Base-by-base conservation (phyloP, 2,329 filamentous ascomycete genomes). In the Monosporascus sp. region DNA sequence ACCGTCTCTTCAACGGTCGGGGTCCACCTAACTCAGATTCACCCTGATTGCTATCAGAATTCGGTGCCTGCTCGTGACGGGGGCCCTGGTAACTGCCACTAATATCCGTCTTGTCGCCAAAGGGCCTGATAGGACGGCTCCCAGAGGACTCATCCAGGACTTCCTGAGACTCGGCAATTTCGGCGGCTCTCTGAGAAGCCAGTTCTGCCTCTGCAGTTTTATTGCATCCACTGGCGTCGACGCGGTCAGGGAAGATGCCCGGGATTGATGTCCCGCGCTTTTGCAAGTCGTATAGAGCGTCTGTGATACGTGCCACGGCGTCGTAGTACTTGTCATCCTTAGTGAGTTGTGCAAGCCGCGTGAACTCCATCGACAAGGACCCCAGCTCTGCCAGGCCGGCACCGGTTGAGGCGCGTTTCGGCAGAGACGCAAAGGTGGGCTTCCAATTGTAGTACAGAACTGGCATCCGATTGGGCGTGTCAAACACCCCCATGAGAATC, bases 381-480 rank as follows among this genome's bases (percentile, higher is more conserved):
- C 88, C 92, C 34, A 94, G 69, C 69, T 94, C 90, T n/a, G 84
- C 84, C 34, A 86, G 70, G 62, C 80, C 74, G n/a, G 81, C 81
- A 48, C 73, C 70, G 5, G 66, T 71, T 54, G 76, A 73, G 1
- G 88, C 88, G 24, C 81, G 78, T 61, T 85, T 86, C 7, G 85
- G 82, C 59, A 85, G 80, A 3, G 80, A 82, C 9, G 82, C 80
- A 62, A 77, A 83, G 17, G 79, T 72, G 59, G 87, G 88, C 62
- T 83, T 81, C 90, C 88, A 96, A 57, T 80, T 75, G 71, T 93
- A 95, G 70, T 86, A 91, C 5, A 91, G 80, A 6, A 90, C 73
- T 3, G 93, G 92, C 90, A 97, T 95, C 61, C 91, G 85, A 69
- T 97, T 97, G 1, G 92, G 92, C 0, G 93, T 97, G 70, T 91